Evolutionary conservation across 768 basidiomycete species (phyloP).

Genomic region (Coprinopsis cinerea): DNA sequence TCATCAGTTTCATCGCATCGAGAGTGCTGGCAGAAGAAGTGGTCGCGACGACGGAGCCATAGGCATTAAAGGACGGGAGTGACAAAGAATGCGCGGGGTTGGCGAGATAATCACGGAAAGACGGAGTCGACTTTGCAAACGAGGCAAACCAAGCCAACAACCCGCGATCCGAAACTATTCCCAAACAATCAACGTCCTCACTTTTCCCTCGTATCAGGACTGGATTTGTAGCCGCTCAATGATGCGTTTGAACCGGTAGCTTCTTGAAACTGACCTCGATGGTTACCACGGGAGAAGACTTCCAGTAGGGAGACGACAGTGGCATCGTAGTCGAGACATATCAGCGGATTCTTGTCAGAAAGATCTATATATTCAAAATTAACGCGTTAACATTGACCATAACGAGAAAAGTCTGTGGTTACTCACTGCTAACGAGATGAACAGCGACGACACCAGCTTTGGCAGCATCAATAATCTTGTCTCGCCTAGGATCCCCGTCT

Average conservation of each 20-base stretch:
- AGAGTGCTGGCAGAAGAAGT: conserved; percentile 58
- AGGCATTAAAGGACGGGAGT: conserved; percentile 61
- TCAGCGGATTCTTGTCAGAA: conserved; percentile 79
- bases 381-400: not conserved
- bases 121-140: conserved; percentile 42
- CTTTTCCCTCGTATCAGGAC: conserved; percentile 50
- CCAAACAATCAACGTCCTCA: conserved; percentile 45
- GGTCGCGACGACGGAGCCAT: conserved; percentile 56
- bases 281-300: conserved; percentile 64
- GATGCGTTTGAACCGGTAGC: not conserved
- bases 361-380: conserved; percentile 44
- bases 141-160: conserved; percentile 65
- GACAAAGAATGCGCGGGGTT: conserved; percentile 51
- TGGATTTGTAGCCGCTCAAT: conserved; percentile 18
- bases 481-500: conserved; percentile 50
- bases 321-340: conserved; percentile 56
- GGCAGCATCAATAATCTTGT: conserved; percentile 70
- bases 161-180: conserved; percentile 70
- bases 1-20: conserved; percentile 83
- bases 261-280: conserved; percentile 45
- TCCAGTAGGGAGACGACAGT: conserved; percentile 57
- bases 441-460: conserved; percentile 70
- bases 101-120: conserved; percentile 41
- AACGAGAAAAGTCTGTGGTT: not conserved
- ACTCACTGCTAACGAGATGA: conserved; percentile 71